Base-by-base conservation (phyloP, 495 filamentous ascomycete genomes). In the Aspergillus indologenus region DNA sequence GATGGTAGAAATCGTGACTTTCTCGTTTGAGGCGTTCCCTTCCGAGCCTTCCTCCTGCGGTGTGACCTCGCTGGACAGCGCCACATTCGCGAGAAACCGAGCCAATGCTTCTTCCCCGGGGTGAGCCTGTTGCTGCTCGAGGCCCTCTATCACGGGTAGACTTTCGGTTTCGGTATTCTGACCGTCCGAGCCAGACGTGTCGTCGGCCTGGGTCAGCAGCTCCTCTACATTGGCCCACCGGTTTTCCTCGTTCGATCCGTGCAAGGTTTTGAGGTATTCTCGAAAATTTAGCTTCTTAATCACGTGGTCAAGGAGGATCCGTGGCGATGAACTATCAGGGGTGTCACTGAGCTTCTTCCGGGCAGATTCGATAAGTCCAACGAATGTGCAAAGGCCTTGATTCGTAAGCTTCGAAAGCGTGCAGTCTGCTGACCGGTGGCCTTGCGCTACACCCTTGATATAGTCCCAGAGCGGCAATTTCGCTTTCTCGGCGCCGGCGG, bases 171-270 rank as follows among this genome's bases (percentile, higher is more conserved):
- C 72, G 20, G 76, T 74, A 21, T 73, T 71, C 5, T 70, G 63
- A 0, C 70, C 59, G 18, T 64, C 63, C 1, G 72, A 66, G 9
- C 54, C 53, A 6, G 68, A 61, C 45, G 75, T 67, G 68, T 92
- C 90, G 47, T 92, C 90, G 4, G 82, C 80, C 61, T 96, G 90
- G 12, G 76, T 81, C 58, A 96, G 70, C 19, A 98, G 82, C 68
- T 99, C 95, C 62, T 91, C 85, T 11, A 99, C 85, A 62, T 97
- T 99, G 20, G 88, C 89, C 95, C 92, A 98, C 67, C 90, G 76
- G 47, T 82, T 77, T 57, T 96, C 90, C 68, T 90, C 85, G 56
- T 96, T 92, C 18, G 90, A 79, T 0, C 85, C 81, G 65, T 96
- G 85, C 11, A 80, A 76, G 26, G 81, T 79, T 54, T 85, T 80